Base-by-base conservation (phyloP, 169 alveolate genomes). In the Babesia ovata region DNA sequence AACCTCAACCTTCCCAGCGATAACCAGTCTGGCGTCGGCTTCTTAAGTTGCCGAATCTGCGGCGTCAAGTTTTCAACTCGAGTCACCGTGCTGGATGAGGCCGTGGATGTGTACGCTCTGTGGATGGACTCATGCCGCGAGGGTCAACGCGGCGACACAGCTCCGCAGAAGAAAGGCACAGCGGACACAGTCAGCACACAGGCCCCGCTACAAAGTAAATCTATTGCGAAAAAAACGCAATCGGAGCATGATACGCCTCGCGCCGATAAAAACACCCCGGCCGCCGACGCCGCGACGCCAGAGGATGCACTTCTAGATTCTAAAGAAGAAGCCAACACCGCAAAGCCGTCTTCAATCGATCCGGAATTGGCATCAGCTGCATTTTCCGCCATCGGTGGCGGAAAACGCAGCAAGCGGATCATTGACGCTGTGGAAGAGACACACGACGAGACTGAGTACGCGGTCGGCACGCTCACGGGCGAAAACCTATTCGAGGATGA, bases 61-160 rank as follows among this genome's bases (percentile, higher is more conserved):
- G 91, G 93, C 24, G 96, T 89, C 33, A 78, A 88, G 72, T 95
- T 86, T 75, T 84, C 92, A 12, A 86, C 92, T 7, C 85, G 87
- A 44, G 82, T 92, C 46, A 91, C 93, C 6, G 79, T 75, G 50
- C 74, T 95, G 72, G 94, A 93, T 42, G 96, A 91, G 57, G 91
- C 96, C 44, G 91, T 95, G 42, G 98, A 95, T 88, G 94, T 95
- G 28, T 95, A 91, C 85, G 75, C 97, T 53, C 88, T 74, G 36
- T 95, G 98, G 98, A 93, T 95, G 17, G 98, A 95, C 70, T 89
- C 83, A 6, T 93, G 98, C 70, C 77, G 91, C 45, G 95, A 91
- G 63, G 94, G 84, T 21, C 63, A 74, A 24, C 58, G 14, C 0
- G 2, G 14, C n/a, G 60, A 53, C 22, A 17, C 19, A 85, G 67